These are phyloP conservation scores for Fusarium fracticaudum DNA, from an alignment of 2,329 filamentous ascomycete genomes.

Conservation along the genomic window DNA sequence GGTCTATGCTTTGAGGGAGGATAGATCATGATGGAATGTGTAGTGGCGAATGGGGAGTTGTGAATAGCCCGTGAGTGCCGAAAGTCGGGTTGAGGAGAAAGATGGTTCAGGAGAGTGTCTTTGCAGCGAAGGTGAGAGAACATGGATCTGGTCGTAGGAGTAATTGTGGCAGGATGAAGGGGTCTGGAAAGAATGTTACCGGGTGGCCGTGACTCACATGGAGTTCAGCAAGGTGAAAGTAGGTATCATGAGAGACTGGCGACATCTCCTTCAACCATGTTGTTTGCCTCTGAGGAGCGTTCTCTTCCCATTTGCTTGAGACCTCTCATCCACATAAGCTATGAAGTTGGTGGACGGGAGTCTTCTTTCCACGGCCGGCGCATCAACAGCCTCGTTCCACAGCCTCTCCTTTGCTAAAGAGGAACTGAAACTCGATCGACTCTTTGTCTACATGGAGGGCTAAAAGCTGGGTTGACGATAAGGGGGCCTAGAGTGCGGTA, in stretches of 20 bases:
- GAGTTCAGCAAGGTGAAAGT: background rate
- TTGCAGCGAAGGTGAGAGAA: background rate
- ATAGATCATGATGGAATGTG: background rate
- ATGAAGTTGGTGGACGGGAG: fast-evolving
- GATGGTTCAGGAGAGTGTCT: background rate
- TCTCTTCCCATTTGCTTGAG: fast-evolving
- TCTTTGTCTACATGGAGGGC: fast-evolving
- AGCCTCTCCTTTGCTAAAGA: background rate
- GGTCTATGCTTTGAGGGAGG: background rate
- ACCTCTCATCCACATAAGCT: fast-evolving
- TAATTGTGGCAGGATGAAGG: background rate
- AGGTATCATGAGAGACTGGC: background rate
- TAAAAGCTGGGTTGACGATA: background rate
- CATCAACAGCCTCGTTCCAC: background rate
- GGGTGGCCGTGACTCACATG: background rate
- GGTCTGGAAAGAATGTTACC: fast-evolving
- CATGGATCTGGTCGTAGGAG: background rate
- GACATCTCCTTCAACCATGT: fast-evolving
- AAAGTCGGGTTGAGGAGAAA: background rate
- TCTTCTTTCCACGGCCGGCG: too few species aligned
- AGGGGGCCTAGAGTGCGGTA: background rate
- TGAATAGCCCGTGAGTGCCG: background rate
- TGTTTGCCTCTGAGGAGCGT: fast-evolving
- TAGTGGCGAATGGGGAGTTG: background rate
- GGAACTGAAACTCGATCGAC: fast-evolving